phyloP scores from a whole-genome alignment of 176 grass and related monocot genomes.

The Zoysia pacifica region DNA sequence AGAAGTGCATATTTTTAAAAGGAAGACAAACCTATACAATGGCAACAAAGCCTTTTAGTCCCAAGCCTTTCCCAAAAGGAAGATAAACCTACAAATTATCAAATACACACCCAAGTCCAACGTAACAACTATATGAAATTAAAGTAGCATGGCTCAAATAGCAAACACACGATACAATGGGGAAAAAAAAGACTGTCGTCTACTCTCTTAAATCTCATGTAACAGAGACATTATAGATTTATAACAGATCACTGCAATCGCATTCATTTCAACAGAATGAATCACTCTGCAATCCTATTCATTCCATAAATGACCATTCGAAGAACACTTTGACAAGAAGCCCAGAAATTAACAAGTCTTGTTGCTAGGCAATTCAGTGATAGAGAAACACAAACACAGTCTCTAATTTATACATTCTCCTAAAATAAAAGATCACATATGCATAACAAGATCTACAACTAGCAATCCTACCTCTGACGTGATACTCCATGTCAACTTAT shows the following conservation, averaged over 20 bases:
- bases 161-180: neutral
- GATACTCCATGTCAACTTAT: constrained; percentile 24
- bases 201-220: neutral
- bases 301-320: neutral
- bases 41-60: too few species aligned
- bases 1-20: neutral
- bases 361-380: neutral
- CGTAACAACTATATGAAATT: neutral
- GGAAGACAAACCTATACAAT: too few species aligned
- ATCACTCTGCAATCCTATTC: neutral
- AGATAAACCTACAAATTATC: neutral
- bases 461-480: neutral
- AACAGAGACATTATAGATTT: too few species aligned
- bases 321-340: neutral
- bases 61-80: too few species aligned
- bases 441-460: neutral
- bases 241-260: neutral
- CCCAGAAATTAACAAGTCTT: neutral
- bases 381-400: neutral
- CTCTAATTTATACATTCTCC: neutral
- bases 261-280: neutral
- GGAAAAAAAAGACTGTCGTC: neutral
- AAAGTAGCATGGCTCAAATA: neutral
- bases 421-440: neutral
- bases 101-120: neutral